These are phyloP conservation scores for Lipomyces yamanashiensis DNA, from an alignment of 805 yeast species.

Conservation along the genomic window DNA sequence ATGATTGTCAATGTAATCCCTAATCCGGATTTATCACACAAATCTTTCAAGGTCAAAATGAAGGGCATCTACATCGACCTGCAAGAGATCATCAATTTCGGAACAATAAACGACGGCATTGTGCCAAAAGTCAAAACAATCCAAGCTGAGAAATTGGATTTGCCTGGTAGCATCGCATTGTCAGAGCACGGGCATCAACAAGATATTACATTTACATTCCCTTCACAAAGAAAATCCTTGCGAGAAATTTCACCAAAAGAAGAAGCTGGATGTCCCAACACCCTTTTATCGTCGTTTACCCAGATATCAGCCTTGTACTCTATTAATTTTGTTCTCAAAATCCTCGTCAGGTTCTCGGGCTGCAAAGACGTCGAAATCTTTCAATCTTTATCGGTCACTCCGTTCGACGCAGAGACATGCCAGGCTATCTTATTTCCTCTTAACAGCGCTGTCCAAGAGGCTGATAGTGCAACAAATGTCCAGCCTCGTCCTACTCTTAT, in stretches of 20 bases:
- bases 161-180: slow-evolving; percentile 39
- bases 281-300: slow-evolving; percentile 46
- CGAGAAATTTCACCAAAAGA: slow-evolving; percentile 41
- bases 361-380: slow-evolving; percentile 48
- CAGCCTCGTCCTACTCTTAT: slow-evolving; percentile 11
- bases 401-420: slow-evolving; percentile 47
- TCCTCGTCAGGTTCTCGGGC: slow-evolving; percentile 47
- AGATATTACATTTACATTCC: slow-evolving; percentile 43
- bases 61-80: slow-evolving; percentile 45
- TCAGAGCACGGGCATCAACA: slow-evolving; percentile 37
- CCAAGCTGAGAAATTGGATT: slow-evolving; percentile 40
- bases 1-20: slow-evolving; percentile 44
- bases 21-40: slow-evolving; percentile 47
- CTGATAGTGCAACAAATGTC: slow-evolving; percentile 3
- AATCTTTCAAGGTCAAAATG: slow-evolving; percentile 47
- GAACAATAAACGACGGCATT: slow-evolving; percentile 43
- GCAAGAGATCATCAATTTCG: slow-evolving; percentile 46
- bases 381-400: slow-evolving; percentile 45
- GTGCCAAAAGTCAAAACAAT: slow-evolving; percentile 43
- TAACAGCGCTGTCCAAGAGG: neutral
- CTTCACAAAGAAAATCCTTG: slow-evolving; percentile 38
- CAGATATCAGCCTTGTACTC: slow-evolving; percentile 45
- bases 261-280: slow-evolving; percentile 45
- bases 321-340: slow-evolving; percentile 43
- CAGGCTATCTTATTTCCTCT: slow-evolving; percentile 16